phyloP scores from a whole-genome alignment of 116 monocot species.

The Dioscorea cayenensis region DNA sequence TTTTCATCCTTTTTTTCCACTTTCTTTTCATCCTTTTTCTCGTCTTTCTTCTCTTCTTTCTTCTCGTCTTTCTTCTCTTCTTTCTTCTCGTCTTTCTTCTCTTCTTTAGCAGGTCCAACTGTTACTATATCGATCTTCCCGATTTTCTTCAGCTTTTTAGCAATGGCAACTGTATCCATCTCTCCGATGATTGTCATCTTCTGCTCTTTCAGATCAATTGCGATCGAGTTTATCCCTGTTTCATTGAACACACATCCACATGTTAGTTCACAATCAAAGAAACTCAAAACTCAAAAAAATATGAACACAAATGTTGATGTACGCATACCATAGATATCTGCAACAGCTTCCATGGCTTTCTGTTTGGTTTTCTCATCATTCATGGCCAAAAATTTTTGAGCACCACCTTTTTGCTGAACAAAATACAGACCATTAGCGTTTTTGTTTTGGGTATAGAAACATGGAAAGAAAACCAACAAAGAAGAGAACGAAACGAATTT shows the following conservation, averaged over 20 bases:
- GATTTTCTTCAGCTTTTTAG: conserved; percentile 60
- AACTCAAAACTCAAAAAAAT: no score
- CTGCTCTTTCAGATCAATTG: conserved; percentile 57
- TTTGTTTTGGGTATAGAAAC: not conserved
- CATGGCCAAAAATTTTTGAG: conserved; percentile 57
- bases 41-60: conserved; percentile 3
- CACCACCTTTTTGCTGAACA: conserved; percentile 52
- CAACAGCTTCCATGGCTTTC: conserved; percentile 66
- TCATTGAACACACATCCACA: not conserved
- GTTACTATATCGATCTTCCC: conserved; percentile 63
- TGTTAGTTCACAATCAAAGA: no score
- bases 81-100: conserved; percentile 60
- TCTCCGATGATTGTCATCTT: conserved; percentile 59
- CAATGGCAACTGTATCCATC: conserved; percentile 65
- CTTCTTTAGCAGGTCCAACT: conserved; percentile 74
- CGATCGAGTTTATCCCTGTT: conserved; percentile 61
- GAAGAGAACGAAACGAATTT: not conserved
- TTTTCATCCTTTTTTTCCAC: not conserved
- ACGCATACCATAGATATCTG: conserved; percentile 51
- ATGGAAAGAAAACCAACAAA: not conserved
- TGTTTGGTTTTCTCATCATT: conserved; percentile 64
- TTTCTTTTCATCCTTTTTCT: conserved; percentile 7
- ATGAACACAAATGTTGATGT: no score
- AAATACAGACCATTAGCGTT: not conserved
- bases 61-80: conserved; percentile 42